Evolutionary conservation across 2,329 filamentous ascomycete genomes (phyloP), one percentile per base, ranked within the genome.

Genomic region (Gyromitra esculenta): DNA sequence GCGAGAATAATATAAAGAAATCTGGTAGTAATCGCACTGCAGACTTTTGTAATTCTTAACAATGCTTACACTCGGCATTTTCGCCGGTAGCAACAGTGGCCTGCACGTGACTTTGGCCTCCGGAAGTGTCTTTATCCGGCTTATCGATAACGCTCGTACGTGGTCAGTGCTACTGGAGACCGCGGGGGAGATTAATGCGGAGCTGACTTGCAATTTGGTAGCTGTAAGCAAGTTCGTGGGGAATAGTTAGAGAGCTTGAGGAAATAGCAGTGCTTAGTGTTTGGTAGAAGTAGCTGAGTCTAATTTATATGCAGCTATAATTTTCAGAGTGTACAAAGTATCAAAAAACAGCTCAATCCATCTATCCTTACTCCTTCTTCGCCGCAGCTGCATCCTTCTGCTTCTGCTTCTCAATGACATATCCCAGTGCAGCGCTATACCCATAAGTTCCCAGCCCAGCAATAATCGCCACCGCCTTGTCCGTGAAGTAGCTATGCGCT

Each of bases 401-500:
- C 79, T 82, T 81, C 45, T 84, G 82, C 79, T 84, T 84, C 76
- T 82, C 79, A 68, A 81, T 82, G 64, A 84, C 84, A 82, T 84
- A 85, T 81, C 90, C 88, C 72, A 91, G 82, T 0, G 89, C 89
- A 35, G 87, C 88, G 68, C 85, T 85, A 80, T 91, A 91, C 48
- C 89, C 89, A 82, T 85, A 89, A 15, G 86, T 85, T 0, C 90
- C 90, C 82, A 94, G 79, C 0, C 92, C 92, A 79, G 89, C 91
- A 73, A 95, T 89, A 7, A 94, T 89, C 0, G 89, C 92, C 35
- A 88, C 87, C 0, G 92, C 92, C 85, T 93, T 94, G 82, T 94
- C 92, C 79, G 88, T 89, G 79, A 94, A 85, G 81, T 91, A 93
- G 78, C 90, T 92, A 78, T 91, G 89, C 79, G 89, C 87, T 68